Base-by-base conservation (phyloP, 2,329 filamentous ascomycete species). In the Venturia effusa region DNA sequence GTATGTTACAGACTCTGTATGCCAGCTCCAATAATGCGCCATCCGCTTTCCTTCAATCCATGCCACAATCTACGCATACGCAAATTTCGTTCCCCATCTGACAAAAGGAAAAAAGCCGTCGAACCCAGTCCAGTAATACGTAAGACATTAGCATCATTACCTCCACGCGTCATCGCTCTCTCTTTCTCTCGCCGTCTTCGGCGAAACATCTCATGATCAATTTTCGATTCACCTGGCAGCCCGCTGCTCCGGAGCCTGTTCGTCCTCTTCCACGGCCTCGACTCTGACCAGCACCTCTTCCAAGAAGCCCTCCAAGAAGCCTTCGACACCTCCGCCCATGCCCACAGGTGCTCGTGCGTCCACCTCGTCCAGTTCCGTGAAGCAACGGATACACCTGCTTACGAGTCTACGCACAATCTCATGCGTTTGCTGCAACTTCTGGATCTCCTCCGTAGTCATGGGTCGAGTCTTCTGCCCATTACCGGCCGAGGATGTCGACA, bases 261-360 rank as follows among this genome's bases (percentile, higher is more conserved):
- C 59, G 15, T 43, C 59, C 13, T 63, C 61, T 55, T 63, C 61
- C 24, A 63, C 61, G 17, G 92, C 90, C 77, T 97, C 93, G 17
- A 97, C 90, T 64, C 94, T 80, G 41, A 97, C 92, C 27, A 99
- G 78, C 30, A 99, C 88, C 79, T 99, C 94, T 74, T 99, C 94
- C 40, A 99, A 78, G 67, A 97, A 84, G 0, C 92, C 93, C 74
- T 99, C 94, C 8, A 97, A 76, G 69, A 97, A 95, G 0, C 89
- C 90, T 55, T 87, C 86, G 1, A 96, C 92, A 32, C 93, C 92
- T 55, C 90, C 87, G 0, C 92, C 93, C 93, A 97, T 97, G 0
- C 92, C 91, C 13, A 97, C 91, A 6, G 92, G 90, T 69, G 91
- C 89, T 54, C 87, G 84, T 73, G 88, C 88, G 75, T 99, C 94